Percentiles rank a stretch among this genome's conserved stretches.
These are phyloP conservation scores for Podospora anserina DNA, from an alignment of 495 filamentous ascomycete species.

Conservation along the genomic window DNA sequence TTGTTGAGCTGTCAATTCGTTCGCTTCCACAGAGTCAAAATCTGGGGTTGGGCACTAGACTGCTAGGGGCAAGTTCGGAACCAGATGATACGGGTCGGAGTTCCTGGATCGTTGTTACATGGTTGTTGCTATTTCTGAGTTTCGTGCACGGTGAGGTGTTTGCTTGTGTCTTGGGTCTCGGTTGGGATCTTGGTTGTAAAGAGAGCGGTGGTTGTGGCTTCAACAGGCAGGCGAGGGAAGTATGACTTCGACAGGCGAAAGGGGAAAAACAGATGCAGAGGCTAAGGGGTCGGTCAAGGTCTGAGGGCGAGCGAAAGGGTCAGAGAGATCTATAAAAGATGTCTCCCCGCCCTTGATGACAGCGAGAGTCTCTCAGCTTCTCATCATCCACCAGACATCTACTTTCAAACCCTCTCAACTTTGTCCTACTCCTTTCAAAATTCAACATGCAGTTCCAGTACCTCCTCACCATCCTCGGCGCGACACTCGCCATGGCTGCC, in stretches of 20 bases:
- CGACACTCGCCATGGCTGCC: not conserved
- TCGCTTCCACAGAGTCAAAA: not conserved
- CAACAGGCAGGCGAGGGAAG: not conserved
- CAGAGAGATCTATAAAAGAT: not conserved
- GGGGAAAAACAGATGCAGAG: not conserved
- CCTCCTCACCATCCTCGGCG: not conserved
- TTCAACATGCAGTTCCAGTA: not conserved
- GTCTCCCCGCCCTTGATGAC: not conserved
- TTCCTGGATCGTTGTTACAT: not conserved
- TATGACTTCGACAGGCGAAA: not conserved
- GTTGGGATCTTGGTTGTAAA: not conserved
- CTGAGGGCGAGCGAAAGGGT: not conserved
- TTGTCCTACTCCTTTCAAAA: not conserved
- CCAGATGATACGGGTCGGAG: not conserved
- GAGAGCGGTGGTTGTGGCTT: not conserved
- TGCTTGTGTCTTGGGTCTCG: not conserved
- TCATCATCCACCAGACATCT: constrained; percentile 1
- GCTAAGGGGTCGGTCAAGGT: not conserved
- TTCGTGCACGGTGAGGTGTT: not conserved
- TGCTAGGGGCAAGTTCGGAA: not conserved
- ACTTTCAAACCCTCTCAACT: not conserved
- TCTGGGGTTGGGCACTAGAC: not conserved
- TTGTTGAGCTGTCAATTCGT: constrained; percentile 6
- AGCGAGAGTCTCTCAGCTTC: not conserved
- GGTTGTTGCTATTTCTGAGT: not conserved